Percentiles rank a stretch among this genome's conserved stretches.
Evolutionary conservation across 148 eudicot genomes (phyloP).

Genomic region (Rhododendron henanense): DNA sequence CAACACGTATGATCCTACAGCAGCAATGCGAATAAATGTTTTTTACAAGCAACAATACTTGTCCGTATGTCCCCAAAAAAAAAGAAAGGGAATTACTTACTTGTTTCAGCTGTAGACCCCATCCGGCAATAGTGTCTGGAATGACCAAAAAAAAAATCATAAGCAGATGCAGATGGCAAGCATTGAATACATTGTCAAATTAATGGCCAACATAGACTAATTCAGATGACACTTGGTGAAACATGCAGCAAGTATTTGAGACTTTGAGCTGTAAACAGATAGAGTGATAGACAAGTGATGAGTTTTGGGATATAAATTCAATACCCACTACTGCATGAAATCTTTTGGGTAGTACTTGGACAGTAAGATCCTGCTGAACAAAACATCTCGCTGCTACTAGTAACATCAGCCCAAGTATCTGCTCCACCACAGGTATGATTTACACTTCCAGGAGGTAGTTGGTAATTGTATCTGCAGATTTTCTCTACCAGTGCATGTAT

Average conservation of each 20-base stretch:
- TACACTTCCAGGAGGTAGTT: constrained; percentile 70
- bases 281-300: neutral
- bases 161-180: constrained; percentile 10
- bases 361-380: constrained; percentile 91
- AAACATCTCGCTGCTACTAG: constrained; percentile 51
- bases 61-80: neutral
- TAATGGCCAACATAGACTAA: neutral
- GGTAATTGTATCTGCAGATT: constrained; percentile 70
- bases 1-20: neutral
- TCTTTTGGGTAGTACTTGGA: constrained; percentile 54
- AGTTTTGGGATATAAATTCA: constrained; percentile 24
- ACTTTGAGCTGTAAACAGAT: neutral
- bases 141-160: constrained; percentile 5
- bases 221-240: neutral
- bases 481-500: constrained; percentile 21
- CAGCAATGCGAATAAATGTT: constrained; percentile 6
- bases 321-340: constrained; percentile 67
- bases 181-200: neutral
- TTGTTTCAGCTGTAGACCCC: constrained; percentile 60
- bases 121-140: constrained; percentile 81
- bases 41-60: neutral
- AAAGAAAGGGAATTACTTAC: constrained; percentile 30
- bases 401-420: constrained; percentile 76
- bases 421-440: constrained; percentile 93
- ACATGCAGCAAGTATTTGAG: neutral